These are phyloP conservation scores for Neurospora crassa DNA, from an alignment of 2,329 filamentous ascomycete genomes.

Conservation along the genomic window DNA sequence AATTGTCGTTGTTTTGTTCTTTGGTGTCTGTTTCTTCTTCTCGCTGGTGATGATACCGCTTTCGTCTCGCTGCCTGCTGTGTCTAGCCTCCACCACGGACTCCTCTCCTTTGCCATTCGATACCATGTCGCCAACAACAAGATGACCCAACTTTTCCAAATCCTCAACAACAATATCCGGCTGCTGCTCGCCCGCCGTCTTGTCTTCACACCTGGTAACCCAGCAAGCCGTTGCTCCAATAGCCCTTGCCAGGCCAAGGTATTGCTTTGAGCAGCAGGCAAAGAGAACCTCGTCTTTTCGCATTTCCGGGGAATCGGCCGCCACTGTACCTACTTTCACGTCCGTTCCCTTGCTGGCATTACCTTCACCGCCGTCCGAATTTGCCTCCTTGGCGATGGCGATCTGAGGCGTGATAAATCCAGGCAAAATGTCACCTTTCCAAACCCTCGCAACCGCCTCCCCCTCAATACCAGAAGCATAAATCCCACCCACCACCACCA, in stretches of 20 bases:
- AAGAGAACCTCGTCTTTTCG: neutral
- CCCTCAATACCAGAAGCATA: neutral
- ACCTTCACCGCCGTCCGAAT: neutral
- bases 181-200: neutral
- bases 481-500: neutral
- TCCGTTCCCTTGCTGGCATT: neutral
- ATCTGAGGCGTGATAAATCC: neutral
- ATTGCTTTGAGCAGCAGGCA: neutral
- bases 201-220: neutral
- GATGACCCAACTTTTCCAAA: neutral
- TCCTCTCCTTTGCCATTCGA: neutral
- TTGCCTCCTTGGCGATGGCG: neutral
- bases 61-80: neutral
- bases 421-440: neutral
- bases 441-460: neutral
- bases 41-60: neutral
- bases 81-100: neutral
- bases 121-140: neutral
- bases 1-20: neutral
- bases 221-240: neutral
- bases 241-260: neutral
- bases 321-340: neutral
- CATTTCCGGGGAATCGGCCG: neutral
- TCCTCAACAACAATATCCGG: neutral
- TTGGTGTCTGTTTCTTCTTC: neutral